Evolutionary conservation across 2,329 filamentous ascomycete genomes (phyloP).

Genomic region (Trichoderma oligosporum): DNA sequence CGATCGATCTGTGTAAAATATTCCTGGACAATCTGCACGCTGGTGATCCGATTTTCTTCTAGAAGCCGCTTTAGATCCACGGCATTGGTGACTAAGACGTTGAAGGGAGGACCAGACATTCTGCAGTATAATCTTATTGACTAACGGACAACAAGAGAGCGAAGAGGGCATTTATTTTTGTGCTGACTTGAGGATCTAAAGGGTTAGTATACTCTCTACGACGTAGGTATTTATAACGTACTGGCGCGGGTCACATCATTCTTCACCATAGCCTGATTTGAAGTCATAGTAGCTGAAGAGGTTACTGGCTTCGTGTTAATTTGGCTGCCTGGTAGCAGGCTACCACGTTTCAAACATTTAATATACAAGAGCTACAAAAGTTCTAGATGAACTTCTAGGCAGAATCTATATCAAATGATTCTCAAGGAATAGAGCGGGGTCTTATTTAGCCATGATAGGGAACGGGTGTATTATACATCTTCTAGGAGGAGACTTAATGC

Average conservation of each 20-base stretch:
- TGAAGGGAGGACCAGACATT: neutral
- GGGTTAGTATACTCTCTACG: neutral
- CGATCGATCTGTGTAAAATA: conserved; percentile 21
- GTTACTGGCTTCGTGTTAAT: neutral
- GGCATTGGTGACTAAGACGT: neutral
- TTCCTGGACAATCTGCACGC: conserved; percentile 7
- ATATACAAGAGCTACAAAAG: neutral
- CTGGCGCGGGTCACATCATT: neutral
- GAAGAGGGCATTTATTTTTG: neutral
- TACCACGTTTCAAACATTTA: neutral
- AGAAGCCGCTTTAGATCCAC: conserved; percentile 17
- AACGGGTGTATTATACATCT: neutral
- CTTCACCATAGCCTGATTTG: neutral
- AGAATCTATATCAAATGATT: neutral
- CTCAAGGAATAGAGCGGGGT: neutral
- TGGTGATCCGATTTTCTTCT: neutral
- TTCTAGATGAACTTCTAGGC: neutral
- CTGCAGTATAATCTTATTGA: neutral
- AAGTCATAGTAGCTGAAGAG: neutral
- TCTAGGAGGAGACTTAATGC: neutral
- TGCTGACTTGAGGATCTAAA: neutral
- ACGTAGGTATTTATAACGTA: neutral
- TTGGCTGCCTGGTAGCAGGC: neutral
- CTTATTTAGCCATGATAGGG: too few species aligned
- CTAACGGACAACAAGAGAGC: neutral